Conservation (phyloP, 139 green algal species). For the Raphidocelis subcapitata region DNA sequence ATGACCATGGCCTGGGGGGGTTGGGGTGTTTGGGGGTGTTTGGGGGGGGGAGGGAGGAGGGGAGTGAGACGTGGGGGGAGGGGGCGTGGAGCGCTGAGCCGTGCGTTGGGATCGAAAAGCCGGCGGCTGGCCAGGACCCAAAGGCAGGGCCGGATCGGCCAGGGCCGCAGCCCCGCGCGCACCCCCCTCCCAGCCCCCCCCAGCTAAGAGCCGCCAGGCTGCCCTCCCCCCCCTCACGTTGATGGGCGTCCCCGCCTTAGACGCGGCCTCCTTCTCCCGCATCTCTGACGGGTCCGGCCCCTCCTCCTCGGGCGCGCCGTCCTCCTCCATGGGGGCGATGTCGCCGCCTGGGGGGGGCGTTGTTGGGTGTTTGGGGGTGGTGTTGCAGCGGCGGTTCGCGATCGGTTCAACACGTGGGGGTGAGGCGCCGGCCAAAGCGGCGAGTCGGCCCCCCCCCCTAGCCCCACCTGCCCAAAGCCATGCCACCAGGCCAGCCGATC, state of each 20-base stretch:
- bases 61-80: no score
- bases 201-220: no score
- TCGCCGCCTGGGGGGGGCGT: slow-evolving; percentile 5
- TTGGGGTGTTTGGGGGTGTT: no score
- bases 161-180: no score
- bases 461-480: neutral
- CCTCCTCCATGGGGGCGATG: slow-evolving; percentile 43
- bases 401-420: neutral
- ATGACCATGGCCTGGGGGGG: slow-evolving; percentile 48
- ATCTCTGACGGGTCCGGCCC: neutral
- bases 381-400: neutral
- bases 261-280: neutral
- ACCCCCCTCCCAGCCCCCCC: neutral
- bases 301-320: neutral
- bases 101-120: no score
- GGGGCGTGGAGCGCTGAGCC: neutral
- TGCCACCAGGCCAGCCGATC: no score
- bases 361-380: no score
- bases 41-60: no score
- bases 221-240: no score
- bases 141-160: no score
- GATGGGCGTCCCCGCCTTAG: no score
- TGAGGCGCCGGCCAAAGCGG: neutral
- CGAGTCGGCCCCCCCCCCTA: neutral
- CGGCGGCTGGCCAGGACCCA: no score